Base-by-base conservation (phyloP, 176 grass and related monocot species). In the Hsuehochloa calcarea region DNA sequence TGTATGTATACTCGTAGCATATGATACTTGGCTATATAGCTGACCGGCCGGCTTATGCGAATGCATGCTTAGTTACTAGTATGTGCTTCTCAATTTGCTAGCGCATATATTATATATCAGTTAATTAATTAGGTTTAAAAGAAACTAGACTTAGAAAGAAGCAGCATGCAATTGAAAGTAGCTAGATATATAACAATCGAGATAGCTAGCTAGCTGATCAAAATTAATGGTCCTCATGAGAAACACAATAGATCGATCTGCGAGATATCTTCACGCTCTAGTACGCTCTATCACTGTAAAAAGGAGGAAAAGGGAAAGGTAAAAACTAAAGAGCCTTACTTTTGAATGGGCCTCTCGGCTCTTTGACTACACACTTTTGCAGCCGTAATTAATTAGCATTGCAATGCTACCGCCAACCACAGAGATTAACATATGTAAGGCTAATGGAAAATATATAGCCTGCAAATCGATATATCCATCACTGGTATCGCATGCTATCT, bases 251-350 rank as follows among this genome's bases (percentile, higher is more conserved):
- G 70, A 81, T 84, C 83, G 56, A 65, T 74, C 54, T 74, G 56
- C 72, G 74, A 69, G 83, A 73, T 74, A 68, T 87, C 67, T 60
- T 79, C 68, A 74, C 39, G 68, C 80, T 78, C 74, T 74, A 15
- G 85, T 87, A 90, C 85, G 80, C 84, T 80, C 89, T 79, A 77
- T 77, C 89, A 87, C 85, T 84, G 89, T 75, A 84, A 90, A n/a
- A 90, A 90, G 31, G 80, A 80, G 89, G 10, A 67, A 84, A 84
- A 83, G 85, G 39, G 31, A 91, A 91, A 80, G 81, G 75, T 69
- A n/a, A 76, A 79, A 80, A 16, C 38, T 80, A 90, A 87, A 90
- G 88, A 86, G 34, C 43, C 80, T 84, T 63, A 38, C 89, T 87
- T 90, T 90, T 83, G 89, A 84, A 90, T 69, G 89, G 59, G 50